These are phyloP conservation scores for Neurospora sp. DNA, from an alignment of 495 filamentous ascomycete genomes.

Conservation along the genomic window DNA sequence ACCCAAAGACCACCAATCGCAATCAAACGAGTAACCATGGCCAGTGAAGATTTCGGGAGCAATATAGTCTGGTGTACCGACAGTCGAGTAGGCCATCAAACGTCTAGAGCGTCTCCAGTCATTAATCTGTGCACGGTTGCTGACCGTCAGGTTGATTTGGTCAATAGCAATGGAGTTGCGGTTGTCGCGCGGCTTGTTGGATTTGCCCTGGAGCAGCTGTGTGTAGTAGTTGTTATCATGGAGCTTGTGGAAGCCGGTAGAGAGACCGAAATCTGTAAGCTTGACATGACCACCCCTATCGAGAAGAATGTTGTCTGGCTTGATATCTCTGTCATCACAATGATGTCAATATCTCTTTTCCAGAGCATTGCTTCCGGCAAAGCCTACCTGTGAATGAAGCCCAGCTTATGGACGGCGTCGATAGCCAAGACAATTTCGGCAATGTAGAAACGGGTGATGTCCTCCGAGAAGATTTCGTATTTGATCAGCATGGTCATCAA, in stretches of 20 bases:
- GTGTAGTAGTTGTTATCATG: conserved; percentile 98
- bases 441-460: conserved; percentile 99
- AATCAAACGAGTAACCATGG: conserved; percentile 88
- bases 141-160: conserved; percentile 96
- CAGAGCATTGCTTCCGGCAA: neutral
- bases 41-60: conserved; percentile 97
- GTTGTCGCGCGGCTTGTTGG: conserved; percentile 59
- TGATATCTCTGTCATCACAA: conserved; percentile 68
- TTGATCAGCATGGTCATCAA: conserved; percentile 99
- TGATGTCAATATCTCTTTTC: conserved; percentile 1
- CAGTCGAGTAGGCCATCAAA: conserved; percentile 94
- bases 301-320: conserved; percentile 96
- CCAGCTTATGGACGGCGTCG: conserved; percentile 93
- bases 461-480: conserved; percentile 98
- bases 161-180: conserved; percentile 90
- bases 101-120: conserved; percentile 95
- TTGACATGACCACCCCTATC: conserved; percentile 96
- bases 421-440: conserved; percentile 96
- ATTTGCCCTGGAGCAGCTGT: conserved; percentile 75
- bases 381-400: conserved; percentile 90
- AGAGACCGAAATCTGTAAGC: conserved; percentile 95
- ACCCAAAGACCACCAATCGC: conserved; percentile 98
- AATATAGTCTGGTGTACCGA: conserved; percentile 97
- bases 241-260: conserved; percentile 93
- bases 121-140: conserved; percentile 92